Base-by-base conservation (phyloP, 345 rosid species). In the Excoecaria agallocha region DNA sequence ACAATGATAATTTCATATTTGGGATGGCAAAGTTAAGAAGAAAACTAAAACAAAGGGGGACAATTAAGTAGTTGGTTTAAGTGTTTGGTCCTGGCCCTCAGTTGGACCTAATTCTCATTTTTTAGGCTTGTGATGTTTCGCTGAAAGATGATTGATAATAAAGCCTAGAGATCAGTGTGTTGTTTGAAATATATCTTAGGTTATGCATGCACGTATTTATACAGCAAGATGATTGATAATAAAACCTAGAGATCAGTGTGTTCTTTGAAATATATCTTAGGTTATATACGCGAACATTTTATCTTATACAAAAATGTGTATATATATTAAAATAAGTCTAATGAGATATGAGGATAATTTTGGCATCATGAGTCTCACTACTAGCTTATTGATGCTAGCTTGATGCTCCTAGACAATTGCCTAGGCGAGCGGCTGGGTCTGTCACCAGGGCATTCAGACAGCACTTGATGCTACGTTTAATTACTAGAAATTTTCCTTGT, bases 371-470 rank as follows among this genome's bases (percentile, higher is more conserved):
- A 76, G 74, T 76, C 79, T 76, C 69, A 51, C 74, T 35, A 46
- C 35, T 62, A 58, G 49, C 41, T 41, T 43, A 69, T 71, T 51
- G 74, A 24, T 55, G 72, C 70, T 49, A 76, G 62, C 79, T 50
- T 52, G 69, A 68, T 69, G 64, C 30, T 16, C 68, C 73, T 68
- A 38, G 68, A 59, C 72, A 49, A 59, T 61, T 76, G 69, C 63
- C 74, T 76, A 41, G 16, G 63, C 74, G 62, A 51, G 76, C 65
- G 19, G 73, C 73, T 75, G 69, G 56, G 76, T 70, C 62, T 57
- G 78, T 71, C 51, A 59, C 72, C 72, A 41, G 64, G 37, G 58
- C 54, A 39, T 71, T 71, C 52, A 64, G 61, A 45, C 68, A 64
- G 45, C 73, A 58, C 19, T 30, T 46, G 62, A 63, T 76, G 37